phyloP scores from a whole-genome alignment of 805 yeast genomes.

The Sugiyamaella boreocaroliniensis region DNA sequence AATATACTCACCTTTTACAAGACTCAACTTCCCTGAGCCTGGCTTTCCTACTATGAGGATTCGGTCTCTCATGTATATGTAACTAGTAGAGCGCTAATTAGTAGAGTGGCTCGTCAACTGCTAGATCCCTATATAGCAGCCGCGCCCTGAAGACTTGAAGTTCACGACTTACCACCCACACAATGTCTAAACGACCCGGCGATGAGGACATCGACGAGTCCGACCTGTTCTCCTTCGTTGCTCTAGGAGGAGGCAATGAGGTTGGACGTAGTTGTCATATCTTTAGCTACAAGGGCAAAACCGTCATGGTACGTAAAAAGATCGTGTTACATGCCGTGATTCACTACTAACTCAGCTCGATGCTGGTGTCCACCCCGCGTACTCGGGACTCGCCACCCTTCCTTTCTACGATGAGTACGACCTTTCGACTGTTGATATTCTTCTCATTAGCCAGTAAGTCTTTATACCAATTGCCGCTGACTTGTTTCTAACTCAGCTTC shows the following conservation, averaged over 20 bases:
- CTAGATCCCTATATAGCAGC: neutral
- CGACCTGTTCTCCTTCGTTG: slow-evolving; percentile 60
- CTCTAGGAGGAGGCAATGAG: slow-evolving; percentile 97
- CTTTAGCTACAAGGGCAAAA: slow-evolving; percentile 85
- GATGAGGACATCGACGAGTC: slow-evolving; percentile 21
- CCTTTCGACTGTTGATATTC: slow-evolving; percentile 73
- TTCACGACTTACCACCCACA: neutral
- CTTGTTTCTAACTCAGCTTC: slow-evolving; percentile 37
- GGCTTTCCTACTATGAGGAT: slow-evolving; percentile 32
- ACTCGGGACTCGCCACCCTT: slow-evolving; percentile 77
- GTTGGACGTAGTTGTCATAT: slow-evolving; percentile 97
- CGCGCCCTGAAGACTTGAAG: neutral
- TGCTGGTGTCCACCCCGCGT: slow-evolving; percentile 98
- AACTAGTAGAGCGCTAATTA: neutral
- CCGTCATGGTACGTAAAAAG: slow-evolving; percentile 52
- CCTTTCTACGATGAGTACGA: slow-evolving; percentile 97
- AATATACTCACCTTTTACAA: slow-evolving; percentile 22
- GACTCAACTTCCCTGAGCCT: slow-evolving; percentile 29
- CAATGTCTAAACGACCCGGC: slow-evolving; percentile 22
- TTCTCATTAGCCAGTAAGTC: slow-evolving; percentile 66
- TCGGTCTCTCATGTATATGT: slow-evolving; percentile 13
- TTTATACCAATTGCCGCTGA: neutral
- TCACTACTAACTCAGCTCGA: slow-evolving; percentile 41
- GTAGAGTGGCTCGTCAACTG: neutral
- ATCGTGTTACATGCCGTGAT: too few relatives aligned